Percentiles rank a stretch among this genome's conserved stretches.
These are phyloP conservation scores for Brassica hybrid DNA, from an alignment of 441 rosid genomes.

Conservation along the genomic window DNA sequence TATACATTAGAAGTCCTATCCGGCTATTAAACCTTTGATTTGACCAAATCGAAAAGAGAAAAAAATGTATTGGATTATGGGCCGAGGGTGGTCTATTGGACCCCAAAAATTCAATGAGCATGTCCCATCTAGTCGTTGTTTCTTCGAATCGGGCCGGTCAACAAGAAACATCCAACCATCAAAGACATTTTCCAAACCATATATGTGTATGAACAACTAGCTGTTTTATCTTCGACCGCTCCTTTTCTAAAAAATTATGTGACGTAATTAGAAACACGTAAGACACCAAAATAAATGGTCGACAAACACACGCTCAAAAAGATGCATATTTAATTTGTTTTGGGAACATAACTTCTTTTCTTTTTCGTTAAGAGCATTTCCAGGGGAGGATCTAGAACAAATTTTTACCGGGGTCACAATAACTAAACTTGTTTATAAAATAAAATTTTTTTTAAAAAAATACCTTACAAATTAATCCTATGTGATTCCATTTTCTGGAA, in stretches of 20 bases:
- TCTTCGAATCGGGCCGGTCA: not conserved
- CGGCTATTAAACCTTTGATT: constrained; percentile 1
- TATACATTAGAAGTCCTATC: constrained; percentile 3
- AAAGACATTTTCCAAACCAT: constrained; percentile 12
- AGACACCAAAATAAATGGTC: not conserved
- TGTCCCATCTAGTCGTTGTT: constrained; percentile 21
- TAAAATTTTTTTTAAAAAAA: too few relatives aligned
- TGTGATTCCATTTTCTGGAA: too few relatives aligned
- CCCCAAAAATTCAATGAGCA: constrained; percentile 1
- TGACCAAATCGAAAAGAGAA: not conserved
- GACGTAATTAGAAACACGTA: not conserved
- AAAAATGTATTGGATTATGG: constrained; percentile 11
- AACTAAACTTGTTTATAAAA: too few relatives aligned
- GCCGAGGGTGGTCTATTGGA: constrained; percentile 16
- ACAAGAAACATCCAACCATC: constrained; percentile 15
- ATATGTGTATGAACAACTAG: not conserved
- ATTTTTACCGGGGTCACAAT: too few relatives aligned
- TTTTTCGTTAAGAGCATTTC: too few relatives aligned
- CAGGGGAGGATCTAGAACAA: too few relatives aligned
- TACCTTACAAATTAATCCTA: too few relatives aligned
- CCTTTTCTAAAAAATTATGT: too few relatives aligned
- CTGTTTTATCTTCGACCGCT: too few relatives aligned
- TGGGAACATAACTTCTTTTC: not conserved
- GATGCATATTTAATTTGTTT: not conserved
- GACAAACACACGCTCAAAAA: not conserved